Conservation (phyloP, 2,329 filamentous ascomycete species). For the Penicillium sp. region DNA sequence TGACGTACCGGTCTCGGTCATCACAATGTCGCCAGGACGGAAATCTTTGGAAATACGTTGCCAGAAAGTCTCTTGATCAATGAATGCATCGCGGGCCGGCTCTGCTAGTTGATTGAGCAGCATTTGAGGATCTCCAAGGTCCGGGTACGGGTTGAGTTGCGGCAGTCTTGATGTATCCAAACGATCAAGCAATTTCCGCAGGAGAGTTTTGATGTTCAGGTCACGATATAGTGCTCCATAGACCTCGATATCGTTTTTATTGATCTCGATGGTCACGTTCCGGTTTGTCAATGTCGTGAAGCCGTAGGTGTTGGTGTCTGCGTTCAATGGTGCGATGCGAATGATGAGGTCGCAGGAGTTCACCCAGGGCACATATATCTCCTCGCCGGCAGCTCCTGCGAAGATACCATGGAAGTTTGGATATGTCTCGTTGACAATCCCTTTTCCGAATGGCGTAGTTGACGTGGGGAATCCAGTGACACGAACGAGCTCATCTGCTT, state of each 20-base stretch:
- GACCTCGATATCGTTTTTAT: no score
- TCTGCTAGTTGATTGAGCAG: no score
- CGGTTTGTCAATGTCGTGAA: not conserved
- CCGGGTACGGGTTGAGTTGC: no score
- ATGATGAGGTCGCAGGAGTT: constrained; percentile 43
- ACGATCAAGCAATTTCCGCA: no score
- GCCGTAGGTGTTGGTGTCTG: not conserved
- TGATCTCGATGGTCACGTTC: no score
- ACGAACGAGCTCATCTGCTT: constrained; percentile 40
- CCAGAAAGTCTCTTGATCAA: constrained; percentile 6
- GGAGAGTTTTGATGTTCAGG: no score
- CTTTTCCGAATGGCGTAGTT: constrained; percentile 52
- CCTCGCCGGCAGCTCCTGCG: constrained; percentile 30
- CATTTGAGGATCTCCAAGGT: no score
- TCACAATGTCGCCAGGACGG: constrained; percentile 6
- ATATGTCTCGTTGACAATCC: constrained; percentile 50
- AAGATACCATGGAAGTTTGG: constrained; percentile 54
- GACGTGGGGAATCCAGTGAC: constrained; percentile 50
- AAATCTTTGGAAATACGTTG: constrained; percentile 1
- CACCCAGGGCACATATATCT: not conserved
- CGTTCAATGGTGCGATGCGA: constrained; percentile 38
- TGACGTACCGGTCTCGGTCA: constrained; percentile 13
- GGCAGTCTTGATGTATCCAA: no score
- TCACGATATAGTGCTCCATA: no score
- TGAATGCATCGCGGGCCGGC: not conserved